Evolutionary conservation across 2,329 filamentous ascomycete genomes (phyloP).

Genomic region (Penicillium thymicola): DNA sequence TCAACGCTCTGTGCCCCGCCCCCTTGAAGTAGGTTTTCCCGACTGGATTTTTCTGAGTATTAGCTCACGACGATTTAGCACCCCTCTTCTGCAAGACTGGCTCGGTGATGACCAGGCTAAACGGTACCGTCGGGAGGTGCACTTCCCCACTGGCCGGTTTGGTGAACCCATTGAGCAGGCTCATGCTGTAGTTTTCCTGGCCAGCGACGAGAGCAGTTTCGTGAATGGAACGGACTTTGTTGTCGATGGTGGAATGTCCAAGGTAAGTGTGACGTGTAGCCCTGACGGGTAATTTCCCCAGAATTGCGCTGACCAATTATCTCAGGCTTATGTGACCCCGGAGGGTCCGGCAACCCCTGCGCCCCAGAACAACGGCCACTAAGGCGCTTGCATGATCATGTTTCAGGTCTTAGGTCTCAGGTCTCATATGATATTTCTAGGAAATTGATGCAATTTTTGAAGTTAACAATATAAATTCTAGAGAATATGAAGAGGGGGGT

Average conservation of each 20-base stretch:
- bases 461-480: neutral
- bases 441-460: neutral
- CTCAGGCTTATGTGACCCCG: conserved; percentile 66
- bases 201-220: conserved; percentile 83
- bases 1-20: conserved; percentile 87
- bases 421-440: neutral
- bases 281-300: neutral
- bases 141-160: conserved; percentile 84
- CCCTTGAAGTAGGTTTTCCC: conserved; percentile 65
- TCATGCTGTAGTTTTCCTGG: conserved; percentile 81
- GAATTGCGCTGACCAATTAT: conserved; percentile 11
- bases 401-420: neutral
- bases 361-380: conserved; percentile 49
- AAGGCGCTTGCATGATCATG: neutral
- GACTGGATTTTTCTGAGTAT: neutral
- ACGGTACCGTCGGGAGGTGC: conserved; percentile 76
- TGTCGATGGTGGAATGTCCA: conserved; percentile 93
- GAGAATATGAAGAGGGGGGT: neutral
- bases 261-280: conserved; percentile 10
- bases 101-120: conserved; percentile 82
- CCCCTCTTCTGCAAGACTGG: conserved; percentile 88
- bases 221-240: conserved; percentile 91
- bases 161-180: conserved; percentile 94
- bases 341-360: conserved; percentile 55
- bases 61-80: conserved; percentile 46